Conservation (phyloP, 1,284 basidiomycete species). For the Ceratobasidium sp. region DNA sequence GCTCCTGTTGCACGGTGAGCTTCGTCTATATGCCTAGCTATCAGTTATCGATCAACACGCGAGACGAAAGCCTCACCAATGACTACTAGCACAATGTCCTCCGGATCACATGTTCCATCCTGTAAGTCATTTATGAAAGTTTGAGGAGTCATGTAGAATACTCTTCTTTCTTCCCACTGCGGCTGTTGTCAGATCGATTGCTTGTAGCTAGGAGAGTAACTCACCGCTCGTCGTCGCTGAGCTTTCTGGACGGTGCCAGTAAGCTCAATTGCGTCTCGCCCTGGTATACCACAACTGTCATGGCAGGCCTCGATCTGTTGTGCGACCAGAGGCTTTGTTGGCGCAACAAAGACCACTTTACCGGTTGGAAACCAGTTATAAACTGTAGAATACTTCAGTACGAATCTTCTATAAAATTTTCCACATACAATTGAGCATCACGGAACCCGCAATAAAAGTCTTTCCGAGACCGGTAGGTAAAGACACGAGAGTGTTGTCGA, state of each 20-base stretch:
- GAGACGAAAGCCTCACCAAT: slow-evolving; percentile 67
- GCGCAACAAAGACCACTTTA: slow-evolving; percentile 95
- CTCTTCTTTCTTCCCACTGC: slow-evolving; percentile 86
- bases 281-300: slow-evolving; percentile 92
- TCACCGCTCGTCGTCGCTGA: slow-evolving; percentile 72
- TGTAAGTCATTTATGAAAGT: slow-evolving; percentile 91
- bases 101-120: slow-evolving; percentile 79
- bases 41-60: background rate
- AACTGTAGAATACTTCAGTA: slow-evolving; percentile 62
- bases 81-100: slow-evolving; percentile 85
- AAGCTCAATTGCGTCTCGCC: slow-evolving; percentile 85
- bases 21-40: slow-evolving; percentile 74
- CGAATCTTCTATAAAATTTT: slow-evolving; percentile 44
- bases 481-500: slow-evolving; percentile 94
- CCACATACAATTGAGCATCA: slow-evolving; percentile 91
- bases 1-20: slow-evolving; percentile 95
- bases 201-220: slow-evolving; percentile 53
- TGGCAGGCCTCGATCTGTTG: slow-evolving; percentile 97
- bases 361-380: slow-evolving; percentile 95
- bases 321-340: slow-evolving; percentile 93
- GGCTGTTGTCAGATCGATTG: background rate
- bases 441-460: slow-evolving; percentile 96
- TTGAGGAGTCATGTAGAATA: slow-evolving; percentile 99
- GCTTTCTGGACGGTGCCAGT: slow-evolving; percentile 73
- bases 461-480: slow-evolving; percentile 97